These are phyloP conservation scores for Poa annua DNA, from an alignment of 176 grass and related monocot genomes.

Conservation along the genomic window DNA sequence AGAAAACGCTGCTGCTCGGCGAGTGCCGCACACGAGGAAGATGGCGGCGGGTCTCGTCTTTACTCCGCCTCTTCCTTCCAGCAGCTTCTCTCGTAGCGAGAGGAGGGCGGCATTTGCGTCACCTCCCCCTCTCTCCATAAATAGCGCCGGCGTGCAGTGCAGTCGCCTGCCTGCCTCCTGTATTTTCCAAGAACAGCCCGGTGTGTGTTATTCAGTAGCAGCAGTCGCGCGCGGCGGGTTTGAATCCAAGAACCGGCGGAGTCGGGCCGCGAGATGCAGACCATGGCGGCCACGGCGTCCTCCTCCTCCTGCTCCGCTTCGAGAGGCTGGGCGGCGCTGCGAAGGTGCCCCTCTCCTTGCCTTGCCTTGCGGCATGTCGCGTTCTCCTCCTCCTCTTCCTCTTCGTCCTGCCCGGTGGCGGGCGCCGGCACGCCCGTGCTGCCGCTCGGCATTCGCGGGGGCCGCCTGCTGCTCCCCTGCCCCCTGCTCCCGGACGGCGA, in stretches of 20 bases:
- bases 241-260: background rate
- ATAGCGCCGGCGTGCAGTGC: constrained; percentile 2
- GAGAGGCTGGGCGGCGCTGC: constrained; percentile 27
- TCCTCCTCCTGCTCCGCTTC: background rate
- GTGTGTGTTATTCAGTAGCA: background rate
- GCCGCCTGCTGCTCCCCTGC: background rate
- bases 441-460: constrained; percentile 43
- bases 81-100: background rate
- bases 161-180: too few species aligned
- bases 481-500: background rate
- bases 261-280: constrained; percentile 44
- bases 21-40: too few species aligned
- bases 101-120: background rate
- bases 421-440: constrained; percentile 7
- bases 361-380: constrained; percentile 24
- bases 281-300: constrained; percentile 30
- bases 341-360: background rate
- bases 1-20: background rate
- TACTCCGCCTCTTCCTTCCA: background rate
- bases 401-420: constrained; percentile 1
- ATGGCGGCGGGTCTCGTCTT: background rate
- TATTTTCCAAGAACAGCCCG: background rate
- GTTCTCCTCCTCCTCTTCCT: background rate
- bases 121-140: background rate
- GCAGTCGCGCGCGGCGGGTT: background rate